phyloP scores from a whole-genome alignment of 345 rosid genomes.

The Reutealis trisperma region DNA sequence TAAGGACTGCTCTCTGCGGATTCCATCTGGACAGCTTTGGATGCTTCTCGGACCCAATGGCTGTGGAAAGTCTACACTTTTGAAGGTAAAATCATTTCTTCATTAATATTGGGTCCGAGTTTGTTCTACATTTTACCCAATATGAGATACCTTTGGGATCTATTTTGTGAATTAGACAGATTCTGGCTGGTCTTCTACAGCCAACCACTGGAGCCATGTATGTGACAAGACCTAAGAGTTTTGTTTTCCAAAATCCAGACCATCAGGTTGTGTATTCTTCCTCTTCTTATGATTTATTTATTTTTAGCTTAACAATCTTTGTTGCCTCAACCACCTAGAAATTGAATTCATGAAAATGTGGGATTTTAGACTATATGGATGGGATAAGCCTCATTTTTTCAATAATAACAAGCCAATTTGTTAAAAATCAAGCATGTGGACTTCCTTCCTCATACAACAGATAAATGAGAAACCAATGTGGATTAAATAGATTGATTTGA shows the following conservation, averaged over 20 bases:
- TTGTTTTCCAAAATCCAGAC: constrained; percentile 90
- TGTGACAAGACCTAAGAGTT: constrained; percentile 73
- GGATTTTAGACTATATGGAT: neutral
- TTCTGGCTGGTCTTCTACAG: constrained; percentile 80
- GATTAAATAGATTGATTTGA: neutral
- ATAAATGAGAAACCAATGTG: neutral
- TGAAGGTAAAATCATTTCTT: constrained; percentile 55
- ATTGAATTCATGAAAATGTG: neutral
- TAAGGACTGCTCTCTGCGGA: constrained; percentile 64
- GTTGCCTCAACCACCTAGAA: neutral
- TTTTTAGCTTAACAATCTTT: neutral
- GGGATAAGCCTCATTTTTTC: neutral
- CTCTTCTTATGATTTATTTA: neutral
- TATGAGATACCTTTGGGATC: neutral
- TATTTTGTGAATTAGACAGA: constrained; percentile 43
- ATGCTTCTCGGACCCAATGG: constrained; percentile 99
- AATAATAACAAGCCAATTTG: neutral
- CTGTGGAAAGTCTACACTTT: constrained; percentile 94
- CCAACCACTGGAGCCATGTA: constrained; percentile 62
- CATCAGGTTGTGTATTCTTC: constrained; percentile 64
- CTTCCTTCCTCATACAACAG: neutral
- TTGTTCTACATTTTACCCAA: neutral
- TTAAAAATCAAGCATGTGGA: neutral
- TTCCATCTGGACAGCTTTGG: constrained; percentile 86
- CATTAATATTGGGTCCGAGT: neutral